phyloP scores from a whole-genome alignment of 2,329 filamentous ascomycete genomes.

The Metarhizium humberi region DNA sequence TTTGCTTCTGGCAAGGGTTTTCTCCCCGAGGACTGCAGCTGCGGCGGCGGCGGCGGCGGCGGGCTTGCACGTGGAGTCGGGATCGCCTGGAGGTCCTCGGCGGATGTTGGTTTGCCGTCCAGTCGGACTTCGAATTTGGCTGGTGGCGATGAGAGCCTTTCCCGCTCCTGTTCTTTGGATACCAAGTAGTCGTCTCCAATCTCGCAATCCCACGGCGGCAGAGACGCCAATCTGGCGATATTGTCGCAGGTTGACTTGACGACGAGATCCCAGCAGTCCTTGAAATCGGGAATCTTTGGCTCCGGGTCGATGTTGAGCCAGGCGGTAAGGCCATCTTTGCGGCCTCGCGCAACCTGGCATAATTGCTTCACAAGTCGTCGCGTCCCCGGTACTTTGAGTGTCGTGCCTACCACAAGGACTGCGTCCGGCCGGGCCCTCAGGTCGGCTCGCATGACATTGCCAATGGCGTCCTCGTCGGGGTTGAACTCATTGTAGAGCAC shows the following conservation, averaged over 20 bases:
- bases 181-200: conserved; percentile 42
- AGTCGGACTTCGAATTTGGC: conserved; percentile 12
- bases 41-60: conserved; percentile 20
- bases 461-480: conserved; percentile 92
- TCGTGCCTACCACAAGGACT: conserved; percentile 90
- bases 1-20: conserved; percentile 34
- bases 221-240: conserved; percentile 63
- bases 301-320: conserved; percentile 92
- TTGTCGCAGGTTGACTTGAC: conserved; percentile 82
- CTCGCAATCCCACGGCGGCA: conserved; percentile 49
- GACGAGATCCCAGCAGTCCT: conserved; percentile 87
- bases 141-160: conserved; percentile 19
- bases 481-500: conserved; percentile 97
- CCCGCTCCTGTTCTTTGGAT: conserved; percentile 34
- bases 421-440: conserved; percentile 80
- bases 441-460: conserved; percentile 79
- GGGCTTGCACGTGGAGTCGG: conserved; percentile 51
- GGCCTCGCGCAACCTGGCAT: conserved; percentile 75
- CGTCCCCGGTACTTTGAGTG: conserved; percentile 88
- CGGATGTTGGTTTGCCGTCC: conserved; percentile 27
- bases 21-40: conserved; percentile 21
- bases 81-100: conserved; percentile 37
- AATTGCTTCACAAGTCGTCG: conserved; percentile 83
- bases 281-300: conserved; percentile 74
- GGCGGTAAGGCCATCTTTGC: conserved; percentile 75